Conservation (phyloP, 2,329 filamentous ascomycete species). For the Botryosphaeria dothidea region DNA sequence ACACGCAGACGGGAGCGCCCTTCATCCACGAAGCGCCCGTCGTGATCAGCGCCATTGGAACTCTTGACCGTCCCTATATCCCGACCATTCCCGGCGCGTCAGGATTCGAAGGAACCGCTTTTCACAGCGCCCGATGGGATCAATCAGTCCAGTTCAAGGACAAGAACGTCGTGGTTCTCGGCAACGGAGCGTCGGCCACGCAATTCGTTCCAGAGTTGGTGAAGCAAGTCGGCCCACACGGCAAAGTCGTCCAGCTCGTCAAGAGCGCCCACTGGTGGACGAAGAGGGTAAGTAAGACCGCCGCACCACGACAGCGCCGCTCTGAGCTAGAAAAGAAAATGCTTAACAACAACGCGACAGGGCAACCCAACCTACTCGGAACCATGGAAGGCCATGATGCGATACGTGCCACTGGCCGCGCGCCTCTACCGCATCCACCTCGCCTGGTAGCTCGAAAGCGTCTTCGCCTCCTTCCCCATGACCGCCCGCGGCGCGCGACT, state of each 20-base stretch:
- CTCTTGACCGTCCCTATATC: not conserved
- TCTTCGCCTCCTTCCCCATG: constrained; percentile 46
- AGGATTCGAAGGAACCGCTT: constrained; percentile 40
- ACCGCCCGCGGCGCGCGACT: constrained; percentile 31
- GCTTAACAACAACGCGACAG: constrained; percentile 24
- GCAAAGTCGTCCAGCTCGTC: not conserved
- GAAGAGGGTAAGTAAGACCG: constrained; percentile 44
- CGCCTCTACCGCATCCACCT: constrained; percentile 45
- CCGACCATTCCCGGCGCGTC: not conserved
- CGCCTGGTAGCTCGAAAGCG: constrained; percentile 47
- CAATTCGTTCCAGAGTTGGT: constrained; percentile 51
- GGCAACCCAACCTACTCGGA: constrained; percentile 37
- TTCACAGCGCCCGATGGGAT: constrained; percentile 43
- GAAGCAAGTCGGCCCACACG: not conserved
- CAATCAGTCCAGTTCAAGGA: constrained; percentile 51
- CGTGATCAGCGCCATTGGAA: constrained; percentile 38
- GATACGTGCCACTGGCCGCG: constrained; percentile 48
- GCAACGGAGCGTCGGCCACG: constrained; percentile 51
- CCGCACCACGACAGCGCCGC: too few species aligned
- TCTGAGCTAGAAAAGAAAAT: too few species aligned
- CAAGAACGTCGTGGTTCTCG: constrained; percentile 33
- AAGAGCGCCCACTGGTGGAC: not conserved
- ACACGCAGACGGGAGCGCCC: constrained; percentile 27
- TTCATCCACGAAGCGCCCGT: constrained; percentile 36
- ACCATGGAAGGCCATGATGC: constrained; percentile 46